Conservation (phyloP, 116 monocot genomes). For the Trichopus zeylanicus region DNA sequence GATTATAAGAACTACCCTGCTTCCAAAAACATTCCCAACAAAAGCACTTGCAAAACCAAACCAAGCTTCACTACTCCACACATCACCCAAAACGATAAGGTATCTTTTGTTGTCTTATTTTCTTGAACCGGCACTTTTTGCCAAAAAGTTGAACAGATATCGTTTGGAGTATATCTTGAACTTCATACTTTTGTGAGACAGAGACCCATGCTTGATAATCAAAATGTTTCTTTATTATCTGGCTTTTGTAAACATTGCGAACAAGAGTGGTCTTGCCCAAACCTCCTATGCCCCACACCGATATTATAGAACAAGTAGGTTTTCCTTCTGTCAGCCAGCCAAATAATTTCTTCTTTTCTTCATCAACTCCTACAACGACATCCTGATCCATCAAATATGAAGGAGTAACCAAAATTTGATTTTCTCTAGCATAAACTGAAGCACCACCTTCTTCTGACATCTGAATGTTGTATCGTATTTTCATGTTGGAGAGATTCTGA, state of each 20-base stretch:
- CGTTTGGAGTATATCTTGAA: neutral
- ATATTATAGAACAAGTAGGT: neutral
- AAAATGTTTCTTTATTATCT: neutral
- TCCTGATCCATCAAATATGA: neutral
- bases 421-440: neutral
- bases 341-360: neutral
- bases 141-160: too few relatives aligned
- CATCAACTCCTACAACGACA: neutral
- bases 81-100: conserved; percentile 13
- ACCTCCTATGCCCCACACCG: neutral
- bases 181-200: neutral
- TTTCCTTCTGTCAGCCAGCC: neutral
- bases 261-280: conserved; percentile 7
- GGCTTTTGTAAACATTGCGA: neutral
- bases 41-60: neutral
- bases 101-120: conserved; percentile 7
- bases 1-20: conserved; percentile 6
- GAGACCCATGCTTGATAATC: conserved; percentile 1
- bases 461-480: neutral
- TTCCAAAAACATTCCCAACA: neutral
- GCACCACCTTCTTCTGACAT: neutral
- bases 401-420: too few relatives aligned
- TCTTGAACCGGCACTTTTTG: neutral
- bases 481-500: neutral
- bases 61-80: conserved; percentile 8